A percentile compares a stretch with the other conserved stretches of the same genome.
These are phyloP conservation scores for Yarrowia galli DNA, from an alignment of 1,139 yeast genomes.

Conservation along the genomic window DNA sequence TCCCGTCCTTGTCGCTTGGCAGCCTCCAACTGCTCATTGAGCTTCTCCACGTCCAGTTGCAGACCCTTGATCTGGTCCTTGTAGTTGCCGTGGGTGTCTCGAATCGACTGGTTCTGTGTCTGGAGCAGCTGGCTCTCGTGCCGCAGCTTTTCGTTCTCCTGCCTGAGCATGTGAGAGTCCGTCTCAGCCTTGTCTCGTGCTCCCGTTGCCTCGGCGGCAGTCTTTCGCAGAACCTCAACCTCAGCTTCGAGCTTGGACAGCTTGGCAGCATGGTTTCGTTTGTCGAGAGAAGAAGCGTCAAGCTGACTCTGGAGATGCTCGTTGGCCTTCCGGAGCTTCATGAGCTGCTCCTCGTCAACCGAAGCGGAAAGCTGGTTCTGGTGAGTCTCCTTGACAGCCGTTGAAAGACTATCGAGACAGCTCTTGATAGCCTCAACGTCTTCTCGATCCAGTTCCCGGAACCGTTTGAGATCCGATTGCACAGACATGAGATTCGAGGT, in stretches of 20 bases:
- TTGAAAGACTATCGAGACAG: neutral
- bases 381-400: neutral
- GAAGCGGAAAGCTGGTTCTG: neutral
- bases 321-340: neutral
- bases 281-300: conserved; percentile 2
- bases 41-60: conserved; percentile 11
- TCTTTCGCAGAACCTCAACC: conserved; percentile 8
- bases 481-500: conserved; percentile 21
- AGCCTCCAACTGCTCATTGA: conserved; percentile 2
- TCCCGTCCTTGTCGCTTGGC: neutral
- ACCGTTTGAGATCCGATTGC: conserved; percentile 22
- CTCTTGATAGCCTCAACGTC: conserved; percentile 27
- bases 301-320: conserved; percentile 18
- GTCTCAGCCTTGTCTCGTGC: conserved; percentile 21
- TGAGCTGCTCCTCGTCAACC: neutral
- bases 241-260: conserved; percentile 12
- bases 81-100: conserved; percentile 36
- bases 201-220: conserved; percentile 3
- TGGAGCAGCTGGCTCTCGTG: conserved; percentile 32
- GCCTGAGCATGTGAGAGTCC: neutral
- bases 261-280: conserved; percentile 10
- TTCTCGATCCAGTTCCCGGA: conserved; percentile 1
- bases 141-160: conserved; percentile 21
- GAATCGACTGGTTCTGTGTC: conserved; percentile 34
- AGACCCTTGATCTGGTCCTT: conserved; percentile 35